Percentiles rank a stretch among this genome's conserved stretches.
Conservation (phyloP, 192 early-diverging fungal species). For the Funneliformis mosseae region DNA sequence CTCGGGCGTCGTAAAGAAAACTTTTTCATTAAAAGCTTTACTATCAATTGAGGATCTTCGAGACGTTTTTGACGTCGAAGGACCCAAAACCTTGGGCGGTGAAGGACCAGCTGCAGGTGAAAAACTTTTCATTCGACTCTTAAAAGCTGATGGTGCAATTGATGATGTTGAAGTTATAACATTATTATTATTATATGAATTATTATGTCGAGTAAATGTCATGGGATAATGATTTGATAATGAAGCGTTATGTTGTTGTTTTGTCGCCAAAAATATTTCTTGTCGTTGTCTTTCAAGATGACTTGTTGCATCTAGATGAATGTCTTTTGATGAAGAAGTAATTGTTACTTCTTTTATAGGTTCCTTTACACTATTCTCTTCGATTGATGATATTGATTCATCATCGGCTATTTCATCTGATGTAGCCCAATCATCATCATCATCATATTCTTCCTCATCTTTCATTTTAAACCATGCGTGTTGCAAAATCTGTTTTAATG, state of each 20-base stretch:
- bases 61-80: constrained; percentile 24
- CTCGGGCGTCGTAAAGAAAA: constrained; percentile 26
- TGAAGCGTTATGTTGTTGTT: background rate
- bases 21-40: constrained; percentile 34
- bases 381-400: constrained; percentile 31
- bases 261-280: constrained; percentile 26
- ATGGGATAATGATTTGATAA: constrained; percentile 19
- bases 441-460: constrained; percentile 39
- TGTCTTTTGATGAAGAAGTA: background rate
- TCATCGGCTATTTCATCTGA: constrained; percentile 37
- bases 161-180: background rate
- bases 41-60: constrained; percentile 32
- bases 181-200: background rate
- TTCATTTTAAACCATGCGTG: constrained; percentile 64
- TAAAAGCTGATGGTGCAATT: constrained; percentile 29
- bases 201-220: background rate
- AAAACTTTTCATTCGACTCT: background rate
- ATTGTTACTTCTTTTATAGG: constrained; percentile 5
- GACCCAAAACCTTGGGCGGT: background rate
- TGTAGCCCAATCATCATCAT: constrained; percentile 38
- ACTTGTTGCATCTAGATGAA: background rate
- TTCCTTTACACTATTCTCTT: constrained; percentile 14
- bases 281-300: constrained; percentile 30
- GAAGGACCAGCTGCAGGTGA: background rate
- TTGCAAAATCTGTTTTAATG: constrained; percentile 63